These are phyloP conservation scores for Lophiotrema nucula DNA, from an alignment of 495 filamentous ascomycete genomes.

Conservation along the genomic window DNA sequence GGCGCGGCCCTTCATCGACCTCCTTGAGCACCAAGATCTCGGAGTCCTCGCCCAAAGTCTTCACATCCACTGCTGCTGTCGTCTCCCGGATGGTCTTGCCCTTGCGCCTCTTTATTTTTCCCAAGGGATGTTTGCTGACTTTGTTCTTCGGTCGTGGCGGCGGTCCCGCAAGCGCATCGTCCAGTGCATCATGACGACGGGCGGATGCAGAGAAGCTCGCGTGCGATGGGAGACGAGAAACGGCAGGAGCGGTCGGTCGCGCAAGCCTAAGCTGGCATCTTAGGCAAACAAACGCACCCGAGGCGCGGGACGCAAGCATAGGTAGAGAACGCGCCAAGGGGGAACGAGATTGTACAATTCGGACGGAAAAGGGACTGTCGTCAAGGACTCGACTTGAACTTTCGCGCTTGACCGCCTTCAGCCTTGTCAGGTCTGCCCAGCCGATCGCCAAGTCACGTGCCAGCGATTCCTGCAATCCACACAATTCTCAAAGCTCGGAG, in stretches of 20 bases:
- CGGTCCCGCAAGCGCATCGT: conserved; percentile 1
- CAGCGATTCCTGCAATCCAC: no score
- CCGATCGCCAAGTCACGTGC: conserved; percentile 25
- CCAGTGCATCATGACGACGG: conserved; percentile 7
- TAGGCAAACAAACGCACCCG: conserved; percentile 33
- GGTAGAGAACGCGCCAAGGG: conserved; percentile 6
- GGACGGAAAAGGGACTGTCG: no score
- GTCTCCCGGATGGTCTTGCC: conserved; percentile 18
- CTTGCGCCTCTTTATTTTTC: conserved; percentile 12
- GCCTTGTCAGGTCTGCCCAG: no score
- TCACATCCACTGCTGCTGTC: conserved; percentile 19
- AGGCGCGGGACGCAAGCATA: conserved; percentile 34
- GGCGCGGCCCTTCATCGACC: background rate
- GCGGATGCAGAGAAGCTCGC: conserved; percentile 23
- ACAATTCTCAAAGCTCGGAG: no score
- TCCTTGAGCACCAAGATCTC: conserved; percentile 32
- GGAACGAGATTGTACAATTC: no score
- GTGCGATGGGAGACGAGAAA: background rate
- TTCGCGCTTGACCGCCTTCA: no score
- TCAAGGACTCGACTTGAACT: no score
- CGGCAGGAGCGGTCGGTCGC: background rate
- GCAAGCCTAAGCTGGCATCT: conserved; percentile 26
- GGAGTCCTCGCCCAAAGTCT: conserved; percentile 27
- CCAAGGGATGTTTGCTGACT: conserved; percentile 8
- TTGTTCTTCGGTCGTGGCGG: background rate